Conservation (phyloP, 2,329 filamentous ascomycete species). For the Metarhizium robertsii region DNA sequence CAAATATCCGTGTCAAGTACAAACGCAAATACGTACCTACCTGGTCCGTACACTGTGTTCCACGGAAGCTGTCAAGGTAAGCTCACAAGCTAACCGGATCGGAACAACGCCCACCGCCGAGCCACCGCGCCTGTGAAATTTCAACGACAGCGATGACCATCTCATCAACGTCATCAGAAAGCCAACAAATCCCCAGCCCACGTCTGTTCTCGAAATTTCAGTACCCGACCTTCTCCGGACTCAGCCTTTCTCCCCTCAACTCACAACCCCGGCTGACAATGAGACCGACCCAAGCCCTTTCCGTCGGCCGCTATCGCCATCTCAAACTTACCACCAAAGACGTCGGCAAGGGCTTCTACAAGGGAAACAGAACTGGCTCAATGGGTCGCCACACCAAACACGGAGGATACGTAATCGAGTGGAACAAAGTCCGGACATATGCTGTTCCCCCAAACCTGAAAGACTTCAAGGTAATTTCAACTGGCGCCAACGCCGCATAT, state of each 20-base stretch:
- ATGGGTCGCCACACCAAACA: constrained; percentile 79
- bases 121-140: constrained; percentile 8
- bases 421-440: constrained; percentile 82
- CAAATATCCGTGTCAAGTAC: too few relatives aligned
- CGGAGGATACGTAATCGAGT: constrained; percentile 80
- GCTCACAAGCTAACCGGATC: constrained; percentile 8
- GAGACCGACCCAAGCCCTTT: constrained; percentile 60
- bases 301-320: constrained; percentile 60
- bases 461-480: constrained; percentile 56
- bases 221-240: not conserved
- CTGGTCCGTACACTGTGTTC: too few relatives aligned
- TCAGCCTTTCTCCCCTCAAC: not conserved
- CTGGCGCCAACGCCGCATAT: not conserved
- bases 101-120: constrained; percentile 21
- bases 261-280: constrained; percentile 31
- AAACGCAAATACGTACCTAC: too few relatives aligned
- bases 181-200: not conserved
- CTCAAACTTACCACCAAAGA: constrained; percentile 84
- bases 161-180: not conserved
- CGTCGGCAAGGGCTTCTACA: constrained; percentile 91
- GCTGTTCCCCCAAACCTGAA: constrained; percentile 60
- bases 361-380: constrained; percentile 81
- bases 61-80: too few relatives aligned
- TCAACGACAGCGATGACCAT: constrained; percentile 6
- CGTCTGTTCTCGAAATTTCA: not conserved